Conservation (phyloP, 2,329 filamentous ascomycete species). For the Xylaria sp. region DNA sequence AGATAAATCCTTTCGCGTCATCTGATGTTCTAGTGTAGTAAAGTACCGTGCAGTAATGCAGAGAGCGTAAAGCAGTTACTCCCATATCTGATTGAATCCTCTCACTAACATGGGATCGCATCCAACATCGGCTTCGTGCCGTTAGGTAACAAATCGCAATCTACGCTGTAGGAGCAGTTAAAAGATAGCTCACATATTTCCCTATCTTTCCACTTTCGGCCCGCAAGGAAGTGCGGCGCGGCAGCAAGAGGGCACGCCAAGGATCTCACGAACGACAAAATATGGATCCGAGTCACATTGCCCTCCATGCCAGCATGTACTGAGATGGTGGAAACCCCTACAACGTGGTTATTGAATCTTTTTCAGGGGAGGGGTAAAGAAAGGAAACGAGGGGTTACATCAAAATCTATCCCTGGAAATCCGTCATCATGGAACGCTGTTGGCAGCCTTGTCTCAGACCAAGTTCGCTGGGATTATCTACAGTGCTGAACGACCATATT, state of each 20-base stretch:
- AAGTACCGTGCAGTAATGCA: conserved; percentile 28
- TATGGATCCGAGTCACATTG: conserved; percentile 29
- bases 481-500: conserved; percentile 2
- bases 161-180: background rate
- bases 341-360: conserved; percentile 15
- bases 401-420: conserved; percentile 10
- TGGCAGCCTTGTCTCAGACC: conserved; percentile 25
- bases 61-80: conserved; percentile 1
- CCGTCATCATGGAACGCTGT: conserved; percentile 18
- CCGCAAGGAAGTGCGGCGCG: conserved; percentile 16
- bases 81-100: background rate
- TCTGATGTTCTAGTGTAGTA: conserved; percentile 11
- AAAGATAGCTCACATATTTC: background rate
- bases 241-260: conserved; percentile 1
- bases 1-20: conserved; percentile 1
- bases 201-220: conserved; percentile 13
- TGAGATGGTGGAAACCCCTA: conserved; percentile 9
- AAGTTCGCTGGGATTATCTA: background rate
- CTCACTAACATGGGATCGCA: conserved; percentile 1
- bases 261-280: conserved; percentile 4
- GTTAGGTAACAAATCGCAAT: conserved; percentile 5
- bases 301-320: conserved; percentile 1
- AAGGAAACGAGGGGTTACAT: conserved; percentile 7
- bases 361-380: background rate
- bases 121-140: conserved; percentile 5